These are phyloP conservation scores for Pachyrhizus erosus DNA, from an alignment of 306 rosid species.

Conservation along the genomic window DNA sequence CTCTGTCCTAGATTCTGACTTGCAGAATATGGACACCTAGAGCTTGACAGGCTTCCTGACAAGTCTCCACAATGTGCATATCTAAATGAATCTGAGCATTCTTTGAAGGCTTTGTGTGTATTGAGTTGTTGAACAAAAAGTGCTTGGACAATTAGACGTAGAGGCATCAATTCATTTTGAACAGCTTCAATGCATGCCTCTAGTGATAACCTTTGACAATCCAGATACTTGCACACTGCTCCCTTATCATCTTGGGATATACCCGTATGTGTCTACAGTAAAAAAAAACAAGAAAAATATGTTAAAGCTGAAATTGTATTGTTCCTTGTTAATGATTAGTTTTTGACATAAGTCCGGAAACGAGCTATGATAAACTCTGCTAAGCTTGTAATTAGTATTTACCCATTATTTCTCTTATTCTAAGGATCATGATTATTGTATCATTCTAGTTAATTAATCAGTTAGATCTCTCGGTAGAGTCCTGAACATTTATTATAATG, in stretches of 20 bases:
- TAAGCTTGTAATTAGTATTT: neutral
- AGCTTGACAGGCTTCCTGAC: slow-evolving; percentile 74
- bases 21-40: slow-evolving; percentile 65
- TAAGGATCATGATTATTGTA: neutral
- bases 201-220: slow-evolving; percentile 78
- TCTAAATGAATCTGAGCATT: slow-evolving; percentile 83
- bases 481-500: slow-evolving; percentile 1
- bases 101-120: slow-evolving; percentile 84
- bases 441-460: slow-evolving; percentile 10
- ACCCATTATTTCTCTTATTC: slow-evolving; percentile 1
- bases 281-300: slow-evolving; percentile 25
- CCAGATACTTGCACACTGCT: slow-evolving; percentile 76
- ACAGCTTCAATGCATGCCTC: slow-evolving; percentile 90
- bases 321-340: neutral
- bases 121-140: slow-evolving; percentile 82
- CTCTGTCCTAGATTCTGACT: slow-evolving; percentile 65
- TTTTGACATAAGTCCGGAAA: neutral
- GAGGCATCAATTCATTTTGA: slow-evolving; percentile 89
- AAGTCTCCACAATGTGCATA: slow-evolving; percentile 64
- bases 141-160: slow-evolving; percentile 86
- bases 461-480: slow-evolving; percentile 8
- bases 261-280: slow-evolving; percentile 59
- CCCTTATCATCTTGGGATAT: slow-evolving; percentile 81
- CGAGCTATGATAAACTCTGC: neutral
- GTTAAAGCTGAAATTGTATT: neutral